phyloP scores from a whole-genome alignment of 2,329 filamentous ascomycete genomes.

The Fusarium sp. region DNA sequence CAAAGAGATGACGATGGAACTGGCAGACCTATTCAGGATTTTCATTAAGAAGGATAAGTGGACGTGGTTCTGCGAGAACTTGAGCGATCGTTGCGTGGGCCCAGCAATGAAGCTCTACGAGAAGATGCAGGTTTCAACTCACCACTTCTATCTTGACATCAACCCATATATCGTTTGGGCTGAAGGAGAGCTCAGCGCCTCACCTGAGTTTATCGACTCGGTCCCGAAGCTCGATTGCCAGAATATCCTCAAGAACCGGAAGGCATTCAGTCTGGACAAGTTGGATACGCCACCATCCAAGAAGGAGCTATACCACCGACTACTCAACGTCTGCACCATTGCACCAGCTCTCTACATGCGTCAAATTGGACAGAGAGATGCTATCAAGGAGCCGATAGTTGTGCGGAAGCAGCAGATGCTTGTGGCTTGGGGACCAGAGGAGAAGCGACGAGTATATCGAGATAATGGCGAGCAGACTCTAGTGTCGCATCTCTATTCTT shows the following conservation, averaged over 20 bases:
- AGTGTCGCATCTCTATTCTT: slow-evolving; percentile 46
- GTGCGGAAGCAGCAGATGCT: slow-evolving; percentile 55
- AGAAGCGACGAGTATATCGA: slow-evolving; percentile 47
- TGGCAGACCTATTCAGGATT: slow-evolving; percentile 45
- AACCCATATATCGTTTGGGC: slow-evolving; percentile 48
- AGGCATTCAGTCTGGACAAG: slow-evolving; percentile 50
- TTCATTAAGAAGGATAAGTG: slow-evolving; percentile 45
- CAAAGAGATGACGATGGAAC: slow-evolving; percentile 45
- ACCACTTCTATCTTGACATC: slow-evolving; percentile 54
- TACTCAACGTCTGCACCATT: slow-evolving; percentile 52
- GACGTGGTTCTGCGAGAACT: slow-evolving; percentile 38
- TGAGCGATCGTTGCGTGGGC: slow-evolving; percentile 47
- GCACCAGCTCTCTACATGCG: slow-evolving; percentile 53
- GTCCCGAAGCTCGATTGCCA: slow-evolving; percentile 50
- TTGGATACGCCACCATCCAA: slow-evolving; percentile 48
- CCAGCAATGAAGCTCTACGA: slow-evolving; percentile 55
- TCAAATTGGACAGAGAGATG: slow-evolving; percentile 50
- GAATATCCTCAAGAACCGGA: slow-evolving; percentile 54
- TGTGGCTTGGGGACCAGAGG: slow-evolving; percentile 54
- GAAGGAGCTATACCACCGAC: slow-evolving; percentile 48
- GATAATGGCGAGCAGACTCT: slow-evolving; percentile 48
- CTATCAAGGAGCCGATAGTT: slow-evolving; percentile 49
- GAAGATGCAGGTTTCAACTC: slow-evolving; percentile 53
- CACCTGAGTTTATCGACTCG: slow-evolving; percentile 49
- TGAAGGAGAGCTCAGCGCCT: slow-evolving; percentile 40